phyloP scores from a whole-genome alignment of 352 stramenopile species.

The Phytopythium aichiense region DNA sequence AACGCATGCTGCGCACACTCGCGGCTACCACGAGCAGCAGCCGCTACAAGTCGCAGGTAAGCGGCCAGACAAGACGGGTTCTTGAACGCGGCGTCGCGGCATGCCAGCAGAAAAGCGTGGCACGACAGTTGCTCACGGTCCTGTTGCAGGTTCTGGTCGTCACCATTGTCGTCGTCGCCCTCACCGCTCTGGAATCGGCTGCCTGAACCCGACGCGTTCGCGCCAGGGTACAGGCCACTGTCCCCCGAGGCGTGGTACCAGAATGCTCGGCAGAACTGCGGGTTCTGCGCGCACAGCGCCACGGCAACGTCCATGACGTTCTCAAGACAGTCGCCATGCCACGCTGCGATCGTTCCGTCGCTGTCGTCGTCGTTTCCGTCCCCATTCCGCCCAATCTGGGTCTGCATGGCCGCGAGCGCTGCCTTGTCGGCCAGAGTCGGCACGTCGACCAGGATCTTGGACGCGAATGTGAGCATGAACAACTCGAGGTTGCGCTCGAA shows the following conservation, averaged over 20 bases:
- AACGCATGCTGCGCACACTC: conserved; percentile 77
- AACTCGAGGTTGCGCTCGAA: conserved; percentile 70
- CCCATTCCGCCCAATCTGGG: conserved; percentile 47
- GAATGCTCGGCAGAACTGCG: conserved; percentile 57
- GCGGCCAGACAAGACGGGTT: conserved; percentile 69
- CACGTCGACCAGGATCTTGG: conserved; percentile 76
- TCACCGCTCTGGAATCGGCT: conserved; percentile 6
- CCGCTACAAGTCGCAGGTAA: conserved; percentile 73
- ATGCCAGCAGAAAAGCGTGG: conserved; percentile 60
- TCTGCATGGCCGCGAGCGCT: conserved; percentile 58
- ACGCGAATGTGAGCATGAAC: conserved; percentile 67
- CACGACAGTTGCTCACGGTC: conserved; percentile 26
- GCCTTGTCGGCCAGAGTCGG: conserved; percentile 69
- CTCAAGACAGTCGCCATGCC: conserved; percentile 73
- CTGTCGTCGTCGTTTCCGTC: background rate
- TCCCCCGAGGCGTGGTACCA: conserved; percentile 44
- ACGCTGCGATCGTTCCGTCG: conserved; percentile 24
- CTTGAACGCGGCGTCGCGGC: conserved; percentile 68
- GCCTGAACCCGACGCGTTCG: background rate
- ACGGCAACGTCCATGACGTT: conserved; percentile 76
- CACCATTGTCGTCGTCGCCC: background rate
- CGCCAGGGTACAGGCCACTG: conserved; percentile 1
- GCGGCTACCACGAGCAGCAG: conserved; percentile 45
- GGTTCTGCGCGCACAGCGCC: conserved; percentile 49
- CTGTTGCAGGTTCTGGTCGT: conserved; percentile 11